phyloP scores from a whole-genome alignment of 805 yeast genomes.

The Monosporozyma aerobia region DNA sequence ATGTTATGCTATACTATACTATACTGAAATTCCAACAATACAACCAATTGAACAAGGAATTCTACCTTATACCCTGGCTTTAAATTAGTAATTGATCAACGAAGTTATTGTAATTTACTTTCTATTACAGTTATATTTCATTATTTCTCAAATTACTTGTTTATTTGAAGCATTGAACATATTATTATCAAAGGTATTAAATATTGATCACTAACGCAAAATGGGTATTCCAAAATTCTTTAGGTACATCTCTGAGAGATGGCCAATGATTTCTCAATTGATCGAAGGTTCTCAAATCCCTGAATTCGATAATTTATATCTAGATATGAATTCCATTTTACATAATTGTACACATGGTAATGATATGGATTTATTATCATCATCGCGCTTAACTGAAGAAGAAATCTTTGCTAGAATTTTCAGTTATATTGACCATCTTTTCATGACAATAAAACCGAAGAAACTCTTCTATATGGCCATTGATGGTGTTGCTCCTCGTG shows the following conservation, averaged over 20 bases:
- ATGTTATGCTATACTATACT: neutral
- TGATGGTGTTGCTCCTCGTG: constrained; percentile 98
- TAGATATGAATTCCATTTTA: constrained; percentile 95
- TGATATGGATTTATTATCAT: constrained; percentile 47
- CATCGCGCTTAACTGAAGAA: constrained; percentile 71
- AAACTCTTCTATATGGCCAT: constrained; percentile 90
- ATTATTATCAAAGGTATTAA: neutral
- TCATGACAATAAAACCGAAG: constrained; percentile 78
- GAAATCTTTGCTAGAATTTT: constrained; percentile 89
- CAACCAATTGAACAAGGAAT: neutral
- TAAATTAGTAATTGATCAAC: neutral
- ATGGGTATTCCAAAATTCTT: constrained; percentile 95
- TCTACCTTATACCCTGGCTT: neutral
- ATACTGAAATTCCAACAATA: neutral
- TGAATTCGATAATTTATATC: constrained; percentile 87
- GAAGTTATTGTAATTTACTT: neutral
- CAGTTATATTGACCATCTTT: constrained; percentile 88
- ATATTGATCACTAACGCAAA: neutral
- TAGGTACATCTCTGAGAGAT: constrained; percentile 94
- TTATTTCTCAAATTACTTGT: too few species aligned
- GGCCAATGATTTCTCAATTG: constrained; percentile 90
- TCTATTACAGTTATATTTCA: neutral
- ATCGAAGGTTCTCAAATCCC: constrained; percentile 78
- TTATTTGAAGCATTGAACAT: neutral
- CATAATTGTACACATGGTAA: constrained; percentile 90